Conservation (phyloP, 495 filamentous ascomycete species). For the Penicillium canescens region DNA sequence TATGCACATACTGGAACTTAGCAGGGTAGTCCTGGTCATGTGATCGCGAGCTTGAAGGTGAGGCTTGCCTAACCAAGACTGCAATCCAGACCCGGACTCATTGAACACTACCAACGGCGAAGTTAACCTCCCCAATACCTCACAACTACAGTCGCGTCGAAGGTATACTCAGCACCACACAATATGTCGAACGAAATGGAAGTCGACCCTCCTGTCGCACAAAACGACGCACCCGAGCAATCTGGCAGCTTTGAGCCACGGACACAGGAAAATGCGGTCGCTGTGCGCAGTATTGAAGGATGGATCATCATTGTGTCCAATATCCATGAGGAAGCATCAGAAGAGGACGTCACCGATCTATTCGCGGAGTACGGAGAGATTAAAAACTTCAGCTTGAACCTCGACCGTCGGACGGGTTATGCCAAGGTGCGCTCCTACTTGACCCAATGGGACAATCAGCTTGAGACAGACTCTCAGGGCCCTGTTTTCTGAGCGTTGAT, state of each 20-base stretch:
- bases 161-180: not conserved
- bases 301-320: conserved; percentile 98
- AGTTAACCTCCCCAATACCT: not conserved
- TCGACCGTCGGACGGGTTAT: conserved; percentile 94
- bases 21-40: not conserved
- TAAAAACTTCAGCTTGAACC: conserved; percentile 92
- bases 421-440: conserved; percentile 72
- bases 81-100: conserved; percentile 1
- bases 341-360: conserved; percentile 91
- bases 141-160: not conserved
- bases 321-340: conserved; percentile 95
- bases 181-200: conserved; percentile 81
- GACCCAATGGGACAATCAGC: not conserved
- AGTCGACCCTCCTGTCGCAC: conserved; percentile 59
- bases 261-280: conserved; percentile 78
- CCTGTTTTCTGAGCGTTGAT: not conserved
- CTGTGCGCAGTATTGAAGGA: conserved; percentile 96
- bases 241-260: conserved; percentile 62
- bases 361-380: conserved; percentile 98
- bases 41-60: conserved; percentile 1
- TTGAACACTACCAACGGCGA: conserved; percentile 5
- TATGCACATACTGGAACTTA: not conserved
- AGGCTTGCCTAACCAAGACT: not conserved
- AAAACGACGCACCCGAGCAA: conserved; percentile 45
- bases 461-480: not conserved